Evolutionary conservation across 2,329 filamentous ascomycete genomes (phyloP).

Genomic region (Ophiostoma tasmaniense): DNA sequence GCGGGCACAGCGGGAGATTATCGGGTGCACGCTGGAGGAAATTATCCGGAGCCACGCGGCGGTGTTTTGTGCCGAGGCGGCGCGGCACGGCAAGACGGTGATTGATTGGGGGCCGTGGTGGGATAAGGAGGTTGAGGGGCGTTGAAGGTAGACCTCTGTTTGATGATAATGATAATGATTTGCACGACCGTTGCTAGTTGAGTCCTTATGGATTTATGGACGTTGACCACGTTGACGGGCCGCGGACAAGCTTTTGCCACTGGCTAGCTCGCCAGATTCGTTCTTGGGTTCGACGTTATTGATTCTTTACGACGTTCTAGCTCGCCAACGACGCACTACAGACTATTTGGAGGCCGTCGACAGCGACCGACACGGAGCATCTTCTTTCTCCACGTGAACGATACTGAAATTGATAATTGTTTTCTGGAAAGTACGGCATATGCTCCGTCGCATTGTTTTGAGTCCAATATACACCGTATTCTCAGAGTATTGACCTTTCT

Average conservation of each 20-base stretch:
- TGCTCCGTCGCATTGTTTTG: neutral
- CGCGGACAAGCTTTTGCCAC: neutral
- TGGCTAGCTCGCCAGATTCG: neutral
- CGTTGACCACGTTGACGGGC: neutral
- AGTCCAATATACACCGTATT: no score
- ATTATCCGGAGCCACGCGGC: slow-evolving; percentile 81
- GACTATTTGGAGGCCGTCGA: neutral
- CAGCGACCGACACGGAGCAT: neutral
- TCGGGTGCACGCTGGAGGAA: slow-evolving; percentile 82
- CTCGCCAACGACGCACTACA: neutral
- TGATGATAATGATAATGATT: neutral
- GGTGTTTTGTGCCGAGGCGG: slow-evolving; percentile 91
- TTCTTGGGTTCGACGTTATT: neutral
- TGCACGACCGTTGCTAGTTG: no score
- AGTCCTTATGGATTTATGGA: no score
- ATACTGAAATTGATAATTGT: neutral
- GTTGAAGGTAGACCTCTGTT: neutral
- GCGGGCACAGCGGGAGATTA: slow-evolving; percentile 62
- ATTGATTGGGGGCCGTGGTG: slow-evolving; percentile 74
- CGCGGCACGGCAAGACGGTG: slow-evolving; percentile 59
- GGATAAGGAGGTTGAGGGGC: slow-evolving; percentile 41
- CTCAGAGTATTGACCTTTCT: no score
- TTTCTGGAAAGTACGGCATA: neutral
- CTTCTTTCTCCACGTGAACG: neutral
- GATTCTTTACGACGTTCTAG: neutral